Evolutionary conservation across 2,329 filamentous ascomycete species (phyloP), one percentile per base, ranked within the genome.

Genomic region (Lachnum nothofagi): DNA sequence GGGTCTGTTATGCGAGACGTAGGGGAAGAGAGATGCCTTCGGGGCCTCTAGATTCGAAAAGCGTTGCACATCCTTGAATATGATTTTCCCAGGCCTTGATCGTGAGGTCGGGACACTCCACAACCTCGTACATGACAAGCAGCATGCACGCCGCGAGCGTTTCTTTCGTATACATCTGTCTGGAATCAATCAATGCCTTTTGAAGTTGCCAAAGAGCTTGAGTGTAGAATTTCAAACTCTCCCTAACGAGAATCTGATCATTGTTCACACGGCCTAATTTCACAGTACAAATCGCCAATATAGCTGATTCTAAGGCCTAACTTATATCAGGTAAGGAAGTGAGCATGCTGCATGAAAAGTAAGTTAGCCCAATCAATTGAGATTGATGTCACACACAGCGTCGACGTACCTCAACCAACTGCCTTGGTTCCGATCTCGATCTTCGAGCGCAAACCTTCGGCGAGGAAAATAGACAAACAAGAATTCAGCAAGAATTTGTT

Each of bases 101-200:
- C n/a, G 56, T 63, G 12, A 56, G 45, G 29, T 53, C 57, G 0
- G 68, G 67, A 50, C 68, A 70, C 54, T 69, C 66, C 25, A 62
- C 52, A 8, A 65, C 53, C 48, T 66, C 64, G 44, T 70, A 70
- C 35, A 68, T 58, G 16, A 61, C 57, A 1, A 69, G 49, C 6
- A 64, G 57, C 60, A 69, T 59, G 45, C 67, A 69, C 6, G 66
- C 63, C 16, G 66, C 65, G 6, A 69, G 57, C 1, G 65, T 67
- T 34, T 67, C 65, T 42, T 70, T 63, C 23, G 61, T 60, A 44
- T 62, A 62, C 60, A 65, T 65, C 19, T 64, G 49, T 2, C 52
- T 45, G 1, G 55, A 56, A 52, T 65, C 55, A 54, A 60, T 65
- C 2, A 70, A 54, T 2, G 68, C 67, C 16, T 56, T 60, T 44